phyloP scores from a whole-genome alignment of 495 filamentous ascomycete genomes.

The Penicillium waksmanii region DNA sequence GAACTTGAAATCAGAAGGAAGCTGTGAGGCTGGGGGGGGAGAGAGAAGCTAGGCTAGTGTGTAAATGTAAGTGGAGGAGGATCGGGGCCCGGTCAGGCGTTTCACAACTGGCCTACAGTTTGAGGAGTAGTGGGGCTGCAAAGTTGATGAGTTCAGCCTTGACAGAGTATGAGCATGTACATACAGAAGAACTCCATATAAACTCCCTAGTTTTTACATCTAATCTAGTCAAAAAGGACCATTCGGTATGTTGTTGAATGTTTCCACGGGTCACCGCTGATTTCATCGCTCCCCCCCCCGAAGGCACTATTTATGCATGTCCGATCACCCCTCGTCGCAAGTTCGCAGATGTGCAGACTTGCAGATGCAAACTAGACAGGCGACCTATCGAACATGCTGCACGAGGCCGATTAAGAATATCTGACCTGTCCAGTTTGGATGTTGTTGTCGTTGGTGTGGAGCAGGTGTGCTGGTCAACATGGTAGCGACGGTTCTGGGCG shows the following conservation, averaged over 20 bases:
- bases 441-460: no score
- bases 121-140: neutral
- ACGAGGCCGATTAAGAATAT: slow-evolving; percentile 2
- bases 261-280: slow-evolving; percentile 4
- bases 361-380: slow-evolving; percentile 2
- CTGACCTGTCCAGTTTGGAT: neutral
- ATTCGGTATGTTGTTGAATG: neutral
- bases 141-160: no score
- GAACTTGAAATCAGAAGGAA: neutral
- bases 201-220: no score
- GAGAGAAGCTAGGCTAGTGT: neutral
- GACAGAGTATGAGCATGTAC: no score
- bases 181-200: no score
- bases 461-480: neutral
- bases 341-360: neutral
- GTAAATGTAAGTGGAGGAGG: neutral
- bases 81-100: neutral
- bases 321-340: slow-evolving; percentile 4
- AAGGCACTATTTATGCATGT: slow-evolving; percentile 3
- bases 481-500: neutral
- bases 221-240: neutral
- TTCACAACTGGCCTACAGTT: neutral
- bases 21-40: neutral
- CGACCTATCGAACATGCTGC: slow-evolving; percentile 1
- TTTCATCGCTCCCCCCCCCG: neutral